Base-by-base conservation (phyloP, 2,329 filamentous ascomycete genomes). In the Periglandula ipomoeae region DNA sequence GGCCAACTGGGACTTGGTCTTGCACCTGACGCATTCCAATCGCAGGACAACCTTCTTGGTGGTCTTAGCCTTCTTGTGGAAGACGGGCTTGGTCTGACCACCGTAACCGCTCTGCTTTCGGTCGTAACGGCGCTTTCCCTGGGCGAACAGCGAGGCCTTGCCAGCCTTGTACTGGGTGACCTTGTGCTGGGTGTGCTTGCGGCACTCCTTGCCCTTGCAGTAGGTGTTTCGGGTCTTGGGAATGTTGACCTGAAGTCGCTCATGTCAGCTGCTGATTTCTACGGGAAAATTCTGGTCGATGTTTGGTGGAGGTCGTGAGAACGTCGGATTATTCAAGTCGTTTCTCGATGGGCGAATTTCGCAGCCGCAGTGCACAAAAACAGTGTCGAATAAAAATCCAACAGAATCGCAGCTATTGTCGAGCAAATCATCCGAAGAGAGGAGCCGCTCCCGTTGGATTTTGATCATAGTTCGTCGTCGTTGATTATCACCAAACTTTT, bases 11-110 rank as follows among this genome's bases (percentile, higher is more conserved):
- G 84, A 84, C 86, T 96, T 97, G 72, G 89, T 85, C 87, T 97
- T 97, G 89, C 93, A 98, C 64, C 77, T 73, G 69, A 89, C 91
- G 82, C 93, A 98, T 76, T 98, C 93, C 74, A 98, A 78, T 79
- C 93, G 85, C 75, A 98, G 79, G 68, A 98, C 94, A 66, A 98
- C 87, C 86, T 98, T 98, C 88, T 98, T 98, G 71, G 93, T 98
- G 64, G 93, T 98, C 87, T 98, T 98, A 62, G 93, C 93, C 81
- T 96, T 97, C 86, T 97, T 98, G 88, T 97, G 93, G 87, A 97
- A 98, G 70, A 98, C 90, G 65, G 94, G 93, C 81, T 98, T 98
- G 69, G 93, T 98, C 81, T 98, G 93, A 90, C 93, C 93, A 88
- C 93, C 93, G 72, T 96, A 97, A 87, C 91, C 91, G 72, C 85